Percentiles rank a stretch among this genome's conserved stretches.
phyloP scores from a whole-genome alignment of 1,139 yeast genomes.

The Spathaspora sp. region DNA sequence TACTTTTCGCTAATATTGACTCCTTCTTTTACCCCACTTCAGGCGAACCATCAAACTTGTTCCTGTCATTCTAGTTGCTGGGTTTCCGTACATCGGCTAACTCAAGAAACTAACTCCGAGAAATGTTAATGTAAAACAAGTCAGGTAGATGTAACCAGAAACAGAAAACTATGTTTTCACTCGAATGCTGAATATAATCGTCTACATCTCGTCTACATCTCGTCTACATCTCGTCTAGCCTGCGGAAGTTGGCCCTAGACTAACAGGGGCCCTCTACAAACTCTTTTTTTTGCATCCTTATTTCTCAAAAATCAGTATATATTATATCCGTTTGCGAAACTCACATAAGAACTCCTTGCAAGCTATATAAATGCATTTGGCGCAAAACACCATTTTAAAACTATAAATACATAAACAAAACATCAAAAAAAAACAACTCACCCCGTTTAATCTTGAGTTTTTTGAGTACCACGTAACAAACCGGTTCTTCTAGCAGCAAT shows the following conservation, averaged over 20 bases:
- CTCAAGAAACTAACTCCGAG: too few relatives aligned
- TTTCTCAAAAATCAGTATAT: neutral
- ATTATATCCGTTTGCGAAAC: neutral
- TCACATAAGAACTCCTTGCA: neutral
- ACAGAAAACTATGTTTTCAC: too few relatives aligned
- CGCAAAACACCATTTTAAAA: neutral
- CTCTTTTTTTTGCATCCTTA: neutral
- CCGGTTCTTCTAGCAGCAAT: slow-evolving; percentile 99
- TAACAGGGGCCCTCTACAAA: too few relatives aligned
- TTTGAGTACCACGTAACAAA: slow-evolving; percentile 99
- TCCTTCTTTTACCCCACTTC: neutral
- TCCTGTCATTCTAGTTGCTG: neutral
- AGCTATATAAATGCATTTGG: neutral
- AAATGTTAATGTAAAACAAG: too few relatives aligned
- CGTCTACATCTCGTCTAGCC: too few relatives aligned
- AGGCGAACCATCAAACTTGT: neutral
- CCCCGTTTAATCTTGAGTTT: slow-evolving; percentile 70
- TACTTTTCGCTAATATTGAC: neutral
- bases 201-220: too few relatives aligned
- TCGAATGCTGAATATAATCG: too few relatives aligned
- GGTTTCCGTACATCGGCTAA: neutral
- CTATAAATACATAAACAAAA: neutral
- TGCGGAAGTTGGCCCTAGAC: too few relatives aligned
- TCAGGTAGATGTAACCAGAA: too few relatives aligned
- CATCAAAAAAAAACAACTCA: neutral